Base-by-base conservation (phyloP, 2,329 filamentous ascomycete genomes). In the Pseudovirgaria hyperparasitica region DNA sequence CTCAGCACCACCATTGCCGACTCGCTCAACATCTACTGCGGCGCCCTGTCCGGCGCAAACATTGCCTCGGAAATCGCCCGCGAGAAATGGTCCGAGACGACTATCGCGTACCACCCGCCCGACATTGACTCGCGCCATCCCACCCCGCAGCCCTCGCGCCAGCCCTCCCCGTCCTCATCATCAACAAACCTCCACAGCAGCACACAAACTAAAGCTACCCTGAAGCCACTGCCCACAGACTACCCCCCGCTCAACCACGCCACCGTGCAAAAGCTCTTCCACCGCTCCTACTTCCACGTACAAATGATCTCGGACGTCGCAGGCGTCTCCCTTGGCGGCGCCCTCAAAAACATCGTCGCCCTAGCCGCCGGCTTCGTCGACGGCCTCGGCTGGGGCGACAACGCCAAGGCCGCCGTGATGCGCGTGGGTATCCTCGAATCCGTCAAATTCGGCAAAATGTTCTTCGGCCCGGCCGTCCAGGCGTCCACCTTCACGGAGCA, bases 361-460 rank as follows among this genome's bases (percentile, higher is more conserved):
- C 63, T 98, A 11, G 87, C 85, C 5, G 86, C 90, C 17, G 90
- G 90, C 31, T 98, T 92, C 55, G 85, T 96, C 23, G 84, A 93
- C 39, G 90, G 90, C 19, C 72, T 87, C 35, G 87, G 87, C 39
- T 98, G 90, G 87, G 90, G 90, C 46, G 86, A 96, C 63, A 98
- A 96, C 43, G 87, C 87, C 39, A 96, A 98, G 63, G 85, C 90
- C n/a, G 90, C 90, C 23, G 77, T 98, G 34, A 96, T 98, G 84
- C 81, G 90, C 22, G 79, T 96, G 12, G 90, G 90, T 6, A 72
- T 98, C 23, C 68, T 94, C 42, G 90, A 98, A 60, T 93, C 94
- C 78, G 84, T 96, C 46, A 79, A 81, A 50, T 98, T 98, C 42
- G 87, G 87, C 38, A 84, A 86, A 54, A 74, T 79, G 43, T 98